Evolutionary conservation across 768 basidiomycete species (phyloP).

Genomic region (Tephrocybe sp.): DNA sequence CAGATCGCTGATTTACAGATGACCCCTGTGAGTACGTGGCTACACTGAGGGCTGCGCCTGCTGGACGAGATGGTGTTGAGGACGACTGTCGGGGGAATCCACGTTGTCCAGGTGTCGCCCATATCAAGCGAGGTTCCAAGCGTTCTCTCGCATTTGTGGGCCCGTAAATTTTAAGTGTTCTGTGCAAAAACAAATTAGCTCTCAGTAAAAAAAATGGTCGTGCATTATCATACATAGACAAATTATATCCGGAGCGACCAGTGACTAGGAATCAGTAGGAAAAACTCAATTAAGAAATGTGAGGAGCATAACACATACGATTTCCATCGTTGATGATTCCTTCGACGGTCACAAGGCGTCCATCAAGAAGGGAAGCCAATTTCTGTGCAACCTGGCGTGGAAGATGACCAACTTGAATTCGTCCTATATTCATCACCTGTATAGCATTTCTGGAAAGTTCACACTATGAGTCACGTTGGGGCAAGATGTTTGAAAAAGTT

Average conservation of each 20-base stretch:
- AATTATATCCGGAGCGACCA: slow-evolving; percentile 46
- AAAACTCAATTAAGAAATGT: background rate
- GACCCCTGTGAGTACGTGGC: slow-evolving; percentile 5
- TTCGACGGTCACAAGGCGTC: slow-evolving; percentile 62
- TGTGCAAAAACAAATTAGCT: slow-evolving; percentile 29
- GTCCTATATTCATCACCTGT: slow-evolving; percentile 77
- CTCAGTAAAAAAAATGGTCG: background rate
- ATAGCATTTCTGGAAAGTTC: slow-evolving; percentile 61
- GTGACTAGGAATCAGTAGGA: slow-evolving; percentile 30
- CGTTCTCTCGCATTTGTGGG: slow-evolving; percentile 54
- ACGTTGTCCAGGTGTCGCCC: slow-evolving; percentile 72
- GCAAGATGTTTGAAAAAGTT: too few species aligned
- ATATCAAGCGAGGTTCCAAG: slow-evolving; percentile 66
- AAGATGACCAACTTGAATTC: slow-evolving; percentile 79
- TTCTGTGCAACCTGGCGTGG: slow-evolving; percentile 56
- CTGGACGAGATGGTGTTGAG: slow-evolving; percentile 17
- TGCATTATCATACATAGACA: slow-evolving; percentile 55
- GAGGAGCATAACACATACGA: slow-evolving; percentile 37
- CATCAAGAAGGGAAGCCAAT: slow-evolving; percentile 74
- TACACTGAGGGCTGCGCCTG: slow-evolving; percentile 3
- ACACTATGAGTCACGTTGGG: background rate
- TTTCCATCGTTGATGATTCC: slow-evolving; percentile 72
- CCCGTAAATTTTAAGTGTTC: slow-evolving; percentile 74
- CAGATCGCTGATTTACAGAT: slow-evolving; percentile 17
- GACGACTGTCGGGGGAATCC: slow-evolving; percentile 43